These are phyloP conservation scores for Leishmania lainsoni DNA, from an alignment of 208 protist species.

Conservation along the genomic window DNA sequence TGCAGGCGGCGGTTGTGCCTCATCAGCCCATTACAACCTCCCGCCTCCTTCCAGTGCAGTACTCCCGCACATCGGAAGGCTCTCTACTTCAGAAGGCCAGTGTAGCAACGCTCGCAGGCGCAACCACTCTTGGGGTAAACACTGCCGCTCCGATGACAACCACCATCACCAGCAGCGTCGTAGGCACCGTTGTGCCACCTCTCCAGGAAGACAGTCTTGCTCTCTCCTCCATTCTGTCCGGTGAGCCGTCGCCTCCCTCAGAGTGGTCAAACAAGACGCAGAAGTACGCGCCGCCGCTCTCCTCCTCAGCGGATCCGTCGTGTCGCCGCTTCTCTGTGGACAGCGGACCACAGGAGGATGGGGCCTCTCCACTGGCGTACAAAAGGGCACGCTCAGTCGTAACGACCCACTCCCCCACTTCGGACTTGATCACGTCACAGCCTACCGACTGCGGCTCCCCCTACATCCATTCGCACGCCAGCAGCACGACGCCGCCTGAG, in stretches of 20 bases:
- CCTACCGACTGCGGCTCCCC: background rate
- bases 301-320: background rate
- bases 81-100: background rate
- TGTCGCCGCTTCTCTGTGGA: background rate
- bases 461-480: background rate
- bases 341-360: background rate
- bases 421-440: background rate
- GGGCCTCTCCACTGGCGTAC: background rate
- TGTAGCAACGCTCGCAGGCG: too few species aligned
- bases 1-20: background rate
- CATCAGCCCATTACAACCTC: slow-evolving; percentile 12
- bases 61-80: background rate
- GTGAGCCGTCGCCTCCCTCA: slow-evolving; percentile 13
- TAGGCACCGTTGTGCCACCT: background rate
- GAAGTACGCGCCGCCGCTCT: slow-evolving; percentile 5
- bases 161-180: background rate
- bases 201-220: slow-evolving; percentile 6
- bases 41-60: background rate
- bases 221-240: slow-evolving; percentile 18
- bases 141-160: background rate
- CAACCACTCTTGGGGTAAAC: background rate
- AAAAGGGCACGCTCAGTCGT: background rate
- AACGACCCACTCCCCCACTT: background rate
- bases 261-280: slow-evolving; percentile 17
- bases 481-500: slow-evolving; percentile 6